These are phyloP conservation scores for Rhinocladiella mackenziei DNA, from an alignment of 2,329 filamentous ascomycete species.

Conservation along the genomic window DNA sequence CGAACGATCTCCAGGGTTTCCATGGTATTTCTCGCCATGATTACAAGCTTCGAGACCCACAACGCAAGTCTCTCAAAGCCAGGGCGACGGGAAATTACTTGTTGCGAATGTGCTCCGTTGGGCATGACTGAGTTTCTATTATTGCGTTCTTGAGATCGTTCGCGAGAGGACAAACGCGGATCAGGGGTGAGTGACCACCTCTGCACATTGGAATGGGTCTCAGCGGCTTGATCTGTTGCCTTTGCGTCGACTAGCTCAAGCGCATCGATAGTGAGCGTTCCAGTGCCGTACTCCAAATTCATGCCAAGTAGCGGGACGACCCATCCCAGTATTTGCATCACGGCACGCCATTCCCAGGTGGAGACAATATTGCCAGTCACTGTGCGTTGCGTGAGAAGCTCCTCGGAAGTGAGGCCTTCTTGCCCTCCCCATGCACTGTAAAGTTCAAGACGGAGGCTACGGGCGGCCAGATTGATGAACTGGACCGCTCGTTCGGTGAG, in stretches of 20 bases:
- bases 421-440: slow-evolving; percentile 52
- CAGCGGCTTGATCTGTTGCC: not conserved
- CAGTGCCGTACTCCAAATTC: slow-evolving; percentile 11
- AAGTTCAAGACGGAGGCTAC: slow-evolving; percentile 75
- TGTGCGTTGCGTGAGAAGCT: slow-evolving; percentile 30
- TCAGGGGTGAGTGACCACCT: slow-evolving; percentile 12
- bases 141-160: slow-evolving; percentile 15
- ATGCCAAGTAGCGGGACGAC: slow-evolving; percentile 13
- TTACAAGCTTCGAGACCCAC: slow-evolving; percentile 73
- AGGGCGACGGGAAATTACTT: slow-evolving; percentile 21
- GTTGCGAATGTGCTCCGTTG: slow-evolving; percentile 8
- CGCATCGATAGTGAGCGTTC: slow-evolving; percentile 14
- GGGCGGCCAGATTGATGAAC: slow-evolving; percentile 76
- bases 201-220: slow-evolving; percentile 1
- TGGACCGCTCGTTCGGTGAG: slow-evolving; percentile 76
- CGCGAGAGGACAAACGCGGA: slow-evolving; percentile 13
- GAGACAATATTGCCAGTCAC: slow-evolving; percentile 46
- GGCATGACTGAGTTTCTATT: slow-evolving; percentile 14
- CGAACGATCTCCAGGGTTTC: slow-evolving; percentile 62
- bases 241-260: slow-evolving; percentile 12
- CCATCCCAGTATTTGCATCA: slow-evolving; percentile 39
- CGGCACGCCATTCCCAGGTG: slow-evolving; percentile 45
- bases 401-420: slow-evolving; percentile 36
- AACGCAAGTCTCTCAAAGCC: slow-evolving; percentile 80
- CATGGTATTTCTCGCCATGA: slow-evolving; percentile 74